Conservation (phyloP, 2,329 filamentous ascomycete genomes). For the Paramyrothecium roridum region DNA sequence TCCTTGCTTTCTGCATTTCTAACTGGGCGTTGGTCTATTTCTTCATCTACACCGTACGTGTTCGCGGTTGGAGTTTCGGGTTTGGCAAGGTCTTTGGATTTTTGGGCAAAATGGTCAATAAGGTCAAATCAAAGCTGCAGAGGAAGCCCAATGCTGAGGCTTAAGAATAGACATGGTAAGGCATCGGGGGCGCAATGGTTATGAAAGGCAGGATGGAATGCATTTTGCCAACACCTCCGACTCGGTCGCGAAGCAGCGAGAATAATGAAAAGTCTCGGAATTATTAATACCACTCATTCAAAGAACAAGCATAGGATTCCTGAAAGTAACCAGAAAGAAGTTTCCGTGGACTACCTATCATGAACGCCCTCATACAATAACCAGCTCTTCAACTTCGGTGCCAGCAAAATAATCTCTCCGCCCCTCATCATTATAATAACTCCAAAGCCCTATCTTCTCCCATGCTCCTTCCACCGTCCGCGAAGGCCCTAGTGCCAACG, state of each 20-base stretch:
- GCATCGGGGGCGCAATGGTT: too few species aligned
- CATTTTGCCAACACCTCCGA: too few species aligned
- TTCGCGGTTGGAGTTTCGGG: conserved; percentile 69
- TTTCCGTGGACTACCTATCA: too few species aligned
- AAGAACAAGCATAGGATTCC: too few species aligned
- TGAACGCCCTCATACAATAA: background rate
- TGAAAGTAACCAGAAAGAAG: too few species aligned
- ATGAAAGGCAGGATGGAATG: too few species aligned
- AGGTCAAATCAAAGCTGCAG: background rate
- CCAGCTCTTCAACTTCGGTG: background rate
- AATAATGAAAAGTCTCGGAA: too few species aligned
- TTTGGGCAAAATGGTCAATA: background rate
- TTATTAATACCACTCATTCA: too few species aligned
- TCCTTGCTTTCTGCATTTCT: conserved; percentile 65
- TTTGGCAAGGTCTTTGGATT: conserved; percentile 37
- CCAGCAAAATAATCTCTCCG: background rate
- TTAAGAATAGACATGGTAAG: too few species aligned
- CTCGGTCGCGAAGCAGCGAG: too few species aligned
- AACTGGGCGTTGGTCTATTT: conserved; percentile 74
- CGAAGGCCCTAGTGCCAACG: background rate
- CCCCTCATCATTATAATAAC: background rate
- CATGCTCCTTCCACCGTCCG: background rate
- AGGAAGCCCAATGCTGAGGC: too few species aligned
- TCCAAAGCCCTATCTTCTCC: background rate
- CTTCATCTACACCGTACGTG: conserved; percentile 71